phyloP scores from a whole-genome alignment of 371 early-diverging fungal genomes.

The Batrachochytrium dendrobatidis region DNA sequence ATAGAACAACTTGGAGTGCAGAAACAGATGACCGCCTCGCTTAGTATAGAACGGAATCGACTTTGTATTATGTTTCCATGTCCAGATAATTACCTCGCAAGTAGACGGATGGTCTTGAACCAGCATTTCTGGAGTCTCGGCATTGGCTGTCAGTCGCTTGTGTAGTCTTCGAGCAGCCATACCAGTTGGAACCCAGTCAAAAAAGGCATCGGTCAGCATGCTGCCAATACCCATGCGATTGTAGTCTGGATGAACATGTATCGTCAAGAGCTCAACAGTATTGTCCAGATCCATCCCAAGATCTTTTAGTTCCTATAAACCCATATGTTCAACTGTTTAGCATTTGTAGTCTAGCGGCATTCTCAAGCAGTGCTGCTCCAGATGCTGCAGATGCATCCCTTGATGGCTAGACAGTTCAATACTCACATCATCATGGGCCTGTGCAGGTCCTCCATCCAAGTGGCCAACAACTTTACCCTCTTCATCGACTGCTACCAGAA shows the following conservation, averaged over 20 bases:
- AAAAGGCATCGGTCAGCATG: not conserved
- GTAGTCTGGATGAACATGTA: conserved; percentile 1
- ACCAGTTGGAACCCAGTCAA: not conserved
- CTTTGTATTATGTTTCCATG: not conserved
- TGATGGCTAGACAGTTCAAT: not conserved
- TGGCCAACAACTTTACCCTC: not conserved
- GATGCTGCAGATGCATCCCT: not conserved
- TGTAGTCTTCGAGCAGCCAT: too few relatives aligned
- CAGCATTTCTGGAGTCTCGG: not conserved
- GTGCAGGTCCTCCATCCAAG: not conserved
- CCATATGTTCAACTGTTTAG: too few relatives aligned
- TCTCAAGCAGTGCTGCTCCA: not conserved
- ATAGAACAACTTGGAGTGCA: not conserved
- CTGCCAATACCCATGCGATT: not conserved
- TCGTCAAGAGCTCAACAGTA: not conserved
- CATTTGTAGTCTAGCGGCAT: too few relatives aligned
- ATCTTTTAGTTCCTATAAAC: not conserved
- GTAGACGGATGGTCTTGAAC: not conserved
- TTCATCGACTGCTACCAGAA: not conserved
- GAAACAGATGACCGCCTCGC: not conserved
- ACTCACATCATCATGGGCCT: not conserved
- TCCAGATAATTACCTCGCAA: not conserved
- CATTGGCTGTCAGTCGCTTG: too few relatives aligned
- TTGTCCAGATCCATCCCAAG: not conserved
- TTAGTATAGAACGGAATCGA: not conserved